phyloP scores from a whole-genome alignment of 768 basidiomycete genomes.

The Pulveroboletus sp. region DNA sequence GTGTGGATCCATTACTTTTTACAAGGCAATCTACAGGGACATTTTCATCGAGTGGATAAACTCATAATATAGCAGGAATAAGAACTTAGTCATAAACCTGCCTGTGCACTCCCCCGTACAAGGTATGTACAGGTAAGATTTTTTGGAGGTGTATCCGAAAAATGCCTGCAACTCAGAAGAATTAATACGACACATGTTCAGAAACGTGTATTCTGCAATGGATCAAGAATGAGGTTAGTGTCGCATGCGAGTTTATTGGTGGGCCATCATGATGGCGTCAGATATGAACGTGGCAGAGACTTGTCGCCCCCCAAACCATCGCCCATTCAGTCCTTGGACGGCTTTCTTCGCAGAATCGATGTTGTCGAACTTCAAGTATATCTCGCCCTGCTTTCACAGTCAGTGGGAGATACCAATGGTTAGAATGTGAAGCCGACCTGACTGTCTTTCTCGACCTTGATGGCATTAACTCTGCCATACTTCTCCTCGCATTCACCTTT shows the following conservation, averaged over 20 bases:
- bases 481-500: constrained; percentile 90
- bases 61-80: constrained; percentile 27
- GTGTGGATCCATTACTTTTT: constrained; percentile 21
- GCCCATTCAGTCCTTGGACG: constrained; percentile 86
- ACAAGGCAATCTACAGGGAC: constrained; percentile 32
- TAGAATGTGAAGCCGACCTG: constrained; percentile 52
- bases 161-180: constrained; percentile 30
- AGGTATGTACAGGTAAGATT: constrained; percentile 29
- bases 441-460: constrained; percentile 92
- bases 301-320: constrained; percentile 95
- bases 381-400: constrained; percentile 70
- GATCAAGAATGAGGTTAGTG: constrained; percentile 26
- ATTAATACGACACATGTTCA: constrained; percentile 25
- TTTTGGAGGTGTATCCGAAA: constrained; percentile 31
- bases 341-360: constrained; percentile 81
- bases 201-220: constrained; percentile 28
- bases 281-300: constrained; percentile 86
- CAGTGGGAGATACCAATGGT: constrained; percentile 2
- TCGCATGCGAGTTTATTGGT: constrained; percentile 48
- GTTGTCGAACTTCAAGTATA: constrained; percentile 87
- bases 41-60: constrained; percentile 33
- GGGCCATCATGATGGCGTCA: constrained; percentile 91
- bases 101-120: constrained; percentile 33
- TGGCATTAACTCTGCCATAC: constrained; percentile 81
- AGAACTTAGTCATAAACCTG: constrained; percentile 36